phyloP scores from a whole-genome alignment of 1,284 basidiomycete species.

The Gymnopus androsaceus region DNA sequence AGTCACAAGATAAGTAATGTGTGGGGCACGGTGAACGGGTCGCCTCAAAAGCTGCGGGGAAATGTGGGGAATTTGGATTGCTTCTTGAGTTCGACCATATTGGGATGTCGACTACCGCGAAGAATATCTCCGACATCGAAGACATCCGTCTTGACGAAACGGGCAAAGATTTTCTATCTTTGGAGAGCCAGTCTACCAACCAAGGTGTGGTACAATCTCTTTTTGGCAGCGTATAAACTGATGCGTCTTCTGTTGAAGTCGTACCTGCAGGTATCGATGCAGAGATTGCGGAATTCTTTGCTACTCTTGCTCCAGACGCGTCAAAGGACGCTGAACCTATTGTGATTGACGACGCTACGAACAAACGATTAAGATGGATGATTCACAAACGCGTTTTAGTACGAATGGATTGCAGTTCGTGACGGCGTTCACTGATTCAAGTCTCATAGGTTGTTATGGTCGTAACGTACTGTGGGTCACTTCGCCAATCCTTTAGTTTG shows the following conservation, averaged over 20 bases:
- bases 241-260: background rate
- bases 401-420: constrained; percentile 13
- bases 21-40: no score
- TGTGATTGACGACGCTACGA: constrained; percentile 47
- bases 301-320: constrained; percentile 27
- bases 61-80: constrained; percentile 14
- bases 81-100: constrained; percentile 4
- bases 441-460: constrained; percentile 46
- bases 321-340: constrained; percentile 22
- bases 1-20: constrained; percentile 9
- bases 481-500: background rate
- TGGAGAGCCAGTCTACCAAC: constrained; percentile 16
- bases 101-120: constrained; percentile 15
- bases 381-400: constrained; percentile 54
- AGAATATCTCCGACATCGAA: constrained; percentile 15
- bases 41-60: background rate
- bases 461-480: constrained; percentile 47
- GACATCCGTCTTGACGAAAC: constrained; percentile 27
- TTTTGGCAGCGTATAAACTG: background rate
- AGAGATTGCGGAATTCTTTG: constrained; percentile 51
- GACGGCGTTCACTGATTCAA: constrained; percentile 1
- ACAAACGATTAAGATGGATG: constrained; percentile 47
- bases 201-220: background rate
- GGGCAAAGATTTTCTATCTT: constrained; percentile 32
- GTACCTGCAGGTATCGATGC: constrained; percentile 42